Base-by-base conservation (phyloP, 495 filamentous ascomycete species). In the Penicillium ucsense region DNA sequence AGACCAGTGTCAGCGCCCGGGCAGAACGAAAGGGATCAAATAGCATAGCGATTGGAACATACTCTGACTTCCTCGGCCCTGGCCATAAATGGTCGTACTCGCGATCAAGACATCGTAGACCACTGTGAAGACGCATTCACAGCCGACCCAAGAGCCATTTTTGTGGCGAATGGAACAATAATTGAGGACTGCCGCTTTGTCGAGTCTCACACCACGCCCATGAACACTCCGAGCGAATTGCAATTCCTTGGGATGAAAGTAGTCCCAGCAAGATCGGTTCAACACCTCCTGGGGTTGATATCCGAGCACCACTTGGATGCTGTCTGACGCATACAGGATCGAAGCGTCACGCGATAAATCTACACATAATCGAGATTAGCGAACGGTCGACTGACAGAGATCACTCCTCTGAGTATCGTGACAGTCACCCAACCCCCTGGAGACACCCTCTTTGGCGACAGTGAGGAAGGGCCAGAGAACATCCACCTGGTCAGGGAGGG, bases 101-200 rank as follows among this genome's bases (percentile, higher is more conserved):
- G 84, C 86, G 44, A 94, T 85, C 64, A 94, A 69, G 35, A 92
- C 86, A 70, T 91, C 83, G 62, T 90, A 86, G 32, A 91, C 88
- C 27, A 94, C 71, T 3, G 88, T 91, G 57, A 94, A 94, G 59
- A 88, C 88, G 62, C 88, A 92, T 63, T 94, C 88, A 64, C 89
- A 94, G 43, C 78, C 81, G 38, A 91, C 72, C 81, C 83, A 94
- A 45, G 76, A 72, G 3, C 86, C 87, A 58, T 82, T 65, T 36
- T 72, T 80, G 45, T 83, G 78, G 53, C 76, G 77, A 47, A 94
- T 79, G 11, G 77, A 75, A 53, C 83, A 88, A 62, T 94, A 94
- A 52, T 87, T 79, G 38, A 94, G 70, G 28, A 89, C 85, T 3
- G 88, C 89, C 6, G 89, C 89, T 56, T 90, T 92, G 66, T 94